These are phyloP conservation scores for Linnemannia exigua DNA, from an alignment of 192 early-diverging fungal genomes.

Conservation along the genomic window DNA sequence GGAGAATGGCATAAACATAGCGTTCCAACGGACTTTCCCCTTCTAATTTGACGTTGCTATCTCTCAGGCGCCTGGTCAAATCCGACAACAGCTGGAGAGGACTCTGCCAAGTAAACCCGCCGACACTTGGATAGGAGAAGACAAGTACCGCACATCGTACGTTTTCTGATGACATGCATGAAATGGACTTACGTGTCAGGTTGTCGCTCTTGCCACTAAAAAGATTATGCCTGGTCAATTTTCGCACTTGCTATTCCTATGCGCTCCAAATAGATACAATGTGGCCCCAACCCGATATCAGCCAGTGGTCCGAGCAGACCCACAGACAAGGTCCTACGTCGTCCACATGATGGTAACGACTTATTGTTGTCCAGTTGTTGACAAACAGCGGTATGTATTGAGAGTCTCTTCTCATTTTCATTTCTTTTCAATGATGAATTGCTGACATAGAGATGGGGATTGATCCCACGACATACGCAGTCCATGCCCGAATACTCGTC, in stretches of 20 bases:
- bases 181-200: too few species aligned
- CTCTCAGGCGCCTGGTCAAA: conserved; percentile 29
- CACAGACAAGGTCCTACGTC: conserved; percentile 27
- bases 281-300: conserved; percentile 62
- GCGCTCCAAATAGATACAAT: conserved; percentile 55
- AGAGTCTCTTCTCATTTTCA: not conserved
- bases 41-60: not conserved
- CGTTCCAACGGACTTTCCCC: not conserved
- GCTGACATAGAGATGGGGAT: conserved; percentile 62
- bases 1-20: too few species aligned
- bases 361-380: not conserved
- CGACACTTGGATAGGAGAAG: conserved; percentile 50
- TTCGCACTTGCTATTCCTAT: conserved; percentile 3
- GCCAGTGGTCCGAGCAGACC: conserved; percentile 56
- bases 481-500: conserved; percentile 53
- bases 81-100: conserved; percentile 38
- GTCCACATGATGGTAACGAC: conserved; percentile 62
- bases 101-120: conserved; percentile 41
- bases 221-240: too few species aligned
- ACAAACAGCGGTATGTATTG: not conserved
- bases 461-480: conserved; percentile 63
- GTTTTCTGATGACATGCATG: too few species aligned
- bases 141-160: conserved; percentile 49
- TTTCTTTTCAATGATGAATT: not conserved
- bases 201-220: too few species aligned